Evolutionary conservation across 768 basidiomycete species (phyloP).

Genomic region (Tricholoma flavovirens): DNA sequence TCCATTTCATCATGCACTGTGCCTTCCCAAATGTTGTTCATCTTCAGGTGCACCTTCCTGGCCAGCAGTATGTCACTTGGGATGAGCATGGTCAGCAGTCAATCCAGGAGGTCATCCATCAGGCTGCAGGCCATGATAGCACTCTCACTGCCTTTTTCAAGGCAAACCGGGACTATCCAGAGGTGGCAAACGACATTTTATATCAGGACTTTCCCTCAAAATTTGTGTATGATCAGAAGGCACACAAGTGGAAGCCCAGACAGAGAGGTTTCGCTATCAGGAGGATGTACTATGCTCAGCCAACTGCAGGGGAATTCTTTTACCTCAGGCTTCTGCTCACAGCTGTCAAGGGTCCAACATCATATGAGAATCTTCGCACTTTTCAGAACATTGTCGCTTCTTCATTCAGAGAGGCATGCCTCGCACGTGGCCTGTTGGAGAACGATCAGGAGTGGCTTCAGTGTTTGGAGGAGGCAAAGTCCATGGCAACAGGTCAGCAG

Average conservation of each 20-base stretch:
- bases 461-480: no score
- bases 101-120: slow-evolving; percentile 13
- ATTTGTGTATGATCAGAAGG: neutral
- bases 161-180: neutral
- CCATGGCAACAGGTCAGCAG: no score
- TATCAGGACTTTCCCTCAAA: neutral
- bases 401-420: no score
- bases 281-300: neutral
- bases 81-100: slow-evolving; percentile 3
- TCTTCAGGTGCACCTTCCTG: slow-evolving; percentile 32
- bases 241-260: neutral
- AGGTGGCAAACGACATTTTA: neutral
- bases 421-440: no score
- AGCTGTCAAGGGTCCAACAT: no score
- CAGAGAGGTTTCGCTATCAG: neutral
- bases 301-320: neutral
- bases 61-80: slow-evolving; percentile 24
- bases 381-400: no score
- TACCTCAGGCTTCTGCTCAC: no score
- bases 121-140: slow-evolving; percentile 11
- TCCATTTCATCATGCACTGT: slow-evolving; percentile 26
- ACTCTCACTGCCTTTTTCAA: slow-evolving; percentile 17
- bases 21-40: slow-evolving; percentile 27
- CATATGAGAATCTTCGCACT: no score
- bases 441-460: no score